These are phyloP conservation scores for Poronia punctata DNA, from an alignment of 495 filamentous ascomycete species.

Conservation along the genomic window DNA sequence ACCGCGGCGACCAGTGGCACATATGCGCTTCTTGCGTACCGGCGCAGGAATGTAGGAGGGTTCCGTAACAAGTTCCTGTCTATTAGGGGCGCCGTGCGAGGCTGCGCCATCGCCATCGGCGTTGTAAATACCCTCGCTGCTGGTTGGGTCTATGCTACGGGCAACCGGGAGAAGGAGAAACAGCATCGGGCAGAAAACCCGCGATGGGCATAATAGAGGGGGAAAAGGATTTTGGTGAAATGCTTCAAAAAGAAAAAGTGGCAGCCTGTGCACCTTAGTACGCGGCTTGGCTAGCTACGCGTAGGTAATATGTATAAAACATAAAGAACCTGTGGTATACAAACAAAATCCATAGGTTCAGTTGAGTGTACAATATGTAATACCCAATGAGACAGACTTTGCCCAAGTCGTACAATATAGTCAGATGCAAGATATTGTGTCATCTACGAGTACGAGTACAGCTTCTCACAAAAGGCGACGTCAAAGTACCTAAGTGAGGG, in stretches of 20 bases:
- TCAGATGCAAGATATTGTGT: too few species aligned
- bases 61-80: slow-evolving; percentile 59
- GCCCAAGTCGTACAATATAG: too few species aligned
- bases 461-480: too few species aligned
- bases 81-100: slow-evolving; percentile 61
- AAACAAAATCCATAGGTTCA: too few species aligned
- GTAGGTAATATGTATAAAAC: too few species aligned
- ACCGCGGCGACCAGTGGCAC: slow-evolving; percentile 81
- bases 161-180: slow-evolving; percentile 48
- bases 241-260: slow-evolving; percentile 1
- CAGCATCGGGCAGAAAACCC: slow-evolving; percentile 37
- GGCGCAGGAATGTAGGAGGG: slow-evolving; percentile 49
- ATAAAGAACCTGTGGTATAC: too few species aligned
- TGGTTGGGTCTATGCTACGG: slow-evolving; percentile 61
- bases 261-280: not conserved
- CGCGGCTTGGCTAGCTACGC: too few species aligned
- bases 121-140: slow-evolving; percentile 63
- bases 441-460: too few species aligned
- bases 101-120: slow-evolving; percentile 64
- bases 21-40: slow-evolving; percentile 70
- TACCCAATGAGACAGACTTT: too few species aligned
- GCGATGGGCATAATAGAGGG: slow-evolving; percentile 33
- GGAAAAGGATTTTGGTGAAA: not conserved
- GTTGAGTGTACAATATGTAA: too few species aligned
- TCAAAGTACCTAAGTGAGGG: too few species aligned